Evolutionary conservation across 1,284 basidiomycete species (phyloP).

Genomic region (Ganoderma lingzhi): DNA sequence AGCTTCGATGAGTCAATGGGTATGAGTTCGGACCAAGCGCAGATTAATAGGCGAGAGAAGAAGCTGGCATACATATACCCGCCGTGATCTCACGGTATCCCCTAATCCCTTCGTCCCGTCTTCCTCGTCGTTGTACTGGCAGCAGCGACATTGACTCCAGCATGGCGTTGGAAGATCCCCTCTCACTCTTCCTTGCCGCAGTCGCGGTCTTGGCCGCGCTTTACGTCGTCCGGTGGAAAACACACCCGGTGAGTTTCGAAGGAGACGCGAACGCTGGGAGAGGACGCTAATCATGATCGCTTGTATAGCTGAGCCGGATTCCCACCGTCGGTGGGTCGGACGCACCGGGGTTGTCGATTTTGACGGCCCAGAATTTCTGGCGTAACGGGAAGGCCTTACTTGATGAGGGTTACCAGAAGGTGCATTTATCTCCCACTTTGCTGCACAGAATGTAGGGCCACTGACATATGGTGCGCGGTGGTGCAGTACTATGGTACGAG

Average conservation of each 20-base stretch:
- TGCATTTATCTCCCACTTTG: conserved; percentile 25
- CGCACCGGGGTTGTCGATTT: conserved; percentile 46
- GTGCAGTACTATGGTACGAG: conserved; percentile 22
- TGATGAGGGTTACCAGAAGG: conserved; percentile 48
- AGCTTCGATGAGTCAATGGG: not conserved
- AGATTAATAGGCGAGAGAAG: not conserved
- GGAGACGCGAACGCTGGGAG: too few relatives aligned
- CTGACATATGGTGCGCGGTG: not conserved
- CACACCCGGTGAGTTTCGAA: conserved; percentile 10
- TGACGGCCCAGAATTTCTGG: conserved; percentile 41
- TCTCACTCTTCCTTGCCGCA: not conserved
- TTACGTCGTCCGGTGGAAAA: conserved; percentile 14
- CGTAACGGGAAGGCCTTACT: conserved; percentile 43
- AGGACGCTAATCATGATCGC: not conserved
- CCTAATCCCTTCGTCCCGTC: not conserved
- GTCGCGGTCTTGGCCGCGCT: not conserved
- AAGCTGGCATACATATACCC: not conserved
- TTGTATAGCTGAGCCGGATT: conserved; percentile 35
- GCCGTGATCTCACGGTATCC: not conserved
- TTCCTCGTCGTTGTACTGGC: not conserved
- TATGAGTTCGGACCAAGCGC: not conserved
- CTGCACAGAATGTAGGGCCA: not conserved
- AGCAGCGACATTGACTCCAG: not conserved
- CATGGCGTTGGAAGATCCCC: conserved; percentile 11
- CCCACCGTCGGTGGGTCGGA: conserved; percentile 46